phyloP scores from a whole-genome alignment of 2,329 filamentous ascomycete genomes.

The Apiospora pterosperma region DNA sequence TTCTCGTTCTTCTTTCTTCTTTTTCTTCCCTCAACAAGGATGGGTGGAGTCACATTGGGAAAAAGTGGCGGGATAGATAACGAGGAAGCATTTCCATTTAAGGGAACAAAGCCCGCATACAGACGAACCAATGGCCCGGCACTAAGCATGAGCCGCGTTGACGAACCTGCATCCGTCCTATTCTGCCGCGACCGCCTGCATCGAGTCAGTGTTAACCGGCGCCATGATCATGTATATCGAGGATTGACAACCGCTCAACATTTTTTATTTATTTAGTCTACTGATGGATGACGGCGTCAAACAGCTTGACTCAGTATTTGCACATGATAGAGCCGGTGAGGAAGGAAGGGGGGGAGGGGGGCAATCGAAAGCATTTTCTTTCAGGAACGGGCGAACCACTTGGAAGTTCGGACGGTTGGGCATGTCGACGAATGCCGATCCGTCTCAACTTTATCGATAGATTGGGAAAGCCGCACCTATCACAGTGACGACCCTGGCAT shows the following conservation, averaged over 20 bases:
- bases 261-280: not conserved
- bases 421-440: not conserved
- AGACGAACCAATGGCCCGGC: not conserved
- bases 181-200: not conserved
- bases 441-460: constrained; percentile 1
- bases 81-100: not conserved
- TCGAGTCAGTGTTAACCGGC: not conserved
- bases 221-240: not conserved
- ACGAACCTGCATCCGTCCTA: not conserved
- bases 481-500: not conserved
- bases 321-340: not conserved
- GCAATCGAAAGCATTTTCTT: not conserved
- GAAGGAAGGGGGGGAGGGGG: not conserved
- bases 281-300: not conserved
- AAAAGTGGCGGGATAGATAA: not conserved
- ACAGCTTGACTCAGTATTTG: not conserved
- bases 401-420: too few relatives aligned
- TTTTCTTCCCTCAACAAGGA: not conserved
- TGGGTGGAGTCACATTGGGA: not conserved
- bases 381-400: not conserved
- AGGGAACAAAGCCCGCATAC: not conserved
- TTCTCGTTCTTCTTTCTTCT: not conserved
- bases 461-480: not conserved
- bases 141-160: not conserved
- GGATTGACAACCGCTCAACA: not conserved